Conservation (phyloP, 2,329 filamentous ascomycete genomes). For the Sphaerulina vaccinii region DNA sequence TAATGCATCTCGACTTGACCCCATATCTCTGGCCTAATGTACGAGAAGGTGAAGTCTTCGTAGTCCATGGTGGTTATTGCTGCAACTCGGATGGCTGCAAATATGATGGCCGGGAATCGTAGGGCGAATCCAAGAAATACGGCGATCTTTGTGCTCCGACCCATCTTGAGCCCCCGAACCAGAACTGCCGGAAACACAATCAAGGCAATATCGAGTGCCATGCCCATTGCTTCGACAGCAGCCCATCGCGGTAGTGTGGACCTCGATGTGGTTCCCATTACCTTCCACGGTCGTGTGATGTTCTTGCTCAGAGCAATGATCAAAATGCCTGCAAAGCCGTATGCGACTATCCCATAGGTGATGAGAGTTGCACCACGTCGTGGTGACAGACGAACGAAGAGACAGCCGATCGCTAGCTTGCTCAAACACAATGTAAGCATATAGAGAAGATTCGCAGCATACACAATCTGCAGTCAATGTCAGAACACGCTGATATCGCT, state of each 20-base stretch:
- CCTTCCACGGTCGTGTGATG: slow-evolving; percentile 4
- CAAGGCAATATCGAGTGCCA: slow-evolving; percentile 13
- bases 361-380: slow-evolving; percentile 9
- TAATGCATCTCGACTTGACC: slow-evolving; percentile 26
- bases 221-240: slow-evolving; percentile 10
- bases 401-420: slow-evolving; percentile 19
- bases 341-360: neutral
- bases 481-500: neutral
- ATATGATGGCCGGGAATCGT: slow-evolving; percentile 15
- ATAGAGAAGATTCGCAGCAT: slow-evolving; percentile 21
- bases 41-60: slow-evolving; percentile 19
- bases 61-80: slow-evolving; percentile 8
- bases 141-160: slow-evolving; percentile 14
- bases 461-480: slow-evolving; percentile 15
- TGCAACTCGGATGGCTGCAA: slow-evolving; percentile 18
- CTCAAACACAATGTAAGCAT: slow-evolving; percentile 18
- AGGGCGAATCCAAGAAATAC: slow-evolving; percentile 23
- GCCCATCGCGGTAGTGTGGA: slow-evolving; percentile 9
- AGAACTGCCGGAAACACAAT: slow-evolving; percentile 13
- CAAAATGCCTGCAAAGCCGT: slow-evolving; percentile 3
- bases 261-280: slow-evolving; percentile 2
- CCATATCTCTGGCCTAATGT: slow-evolving; percentile 14
- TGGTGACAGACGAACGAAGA: slow-evolving; percentile 22
- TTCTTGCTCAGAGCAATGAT: neutral
- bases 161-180: slow-evolving; percentile 22